Percentiles rank a stretch among this genome's conserved stretches.
Conservation (phyloP, 1,284 basidiomycete species). For the Pseudozyma sp. region DNA sequence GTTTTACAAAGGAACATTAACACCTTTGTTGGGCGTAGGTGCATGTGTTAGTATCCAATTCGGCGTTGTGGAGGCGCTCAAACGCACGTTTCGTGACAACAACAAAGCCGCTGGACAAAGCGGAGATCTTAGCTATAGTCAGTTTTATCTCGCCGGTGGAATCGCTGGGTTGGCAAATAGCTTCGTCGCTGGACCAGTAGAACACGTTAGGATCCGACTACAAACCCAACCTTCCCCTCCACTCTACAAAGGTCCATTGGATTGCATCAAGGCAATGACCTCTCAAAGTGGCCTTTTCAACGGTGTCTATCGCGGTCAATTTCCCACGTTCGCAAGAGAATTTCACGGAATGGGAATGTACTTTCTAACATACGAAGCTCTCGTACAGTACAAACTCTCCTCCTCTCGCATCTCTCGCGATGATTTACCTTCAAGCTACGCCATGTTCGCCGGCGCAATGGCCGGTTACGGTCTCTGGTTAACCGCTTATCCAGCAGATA, state of each 20-base stretch:
- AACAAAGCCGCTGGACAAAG: slow-evolving; percentile 3
- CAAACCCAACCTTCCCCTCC: slow-evolving; percentile 64
- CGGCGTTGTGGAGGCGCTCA: slow-evolving; percentile 87
- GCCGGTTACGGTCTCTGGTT: slow-evolving; percentile 52
- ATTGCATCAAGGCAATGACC: slow-evolving; percentile 41
- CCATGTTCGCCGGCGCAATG: slow-evolving; percentile 62
- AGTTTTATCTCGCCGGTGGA: slow-evolving; percentile 83
- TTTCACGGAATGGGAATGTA: slow-evolving; percentile 70
- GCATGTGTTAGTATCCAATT: slow-evolving; percentile 97
- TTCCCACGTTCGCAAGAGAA: slow-evolving; percentile 88
- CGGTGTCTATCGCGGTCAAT: slow-evolving; percentile 91
- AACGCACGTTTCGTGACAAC: slow-evolving; percentile 78
- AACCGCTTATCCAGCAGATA: slow-evolving; percentile 89
- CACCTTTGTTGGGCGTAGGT: slow-evolving; percentile 92
- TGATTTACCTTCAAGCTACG: slow-evolving; percentile 53
- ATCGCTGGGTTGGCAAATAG: slow-evolving; percentile 90
- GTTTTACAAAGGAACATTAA: slow-evolving; percentile 97
- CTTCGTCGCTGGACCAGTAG: slow-evolving; percentile 92
- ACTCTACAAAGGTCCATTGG: slow-evolving; percentile 69
- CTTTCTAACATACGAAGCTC: slow-evolving; percentile 91
- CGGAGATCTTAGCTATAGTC: slow-evolving; percentile 73
- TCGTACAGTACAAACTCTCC: slow-evolving; percentile 81
- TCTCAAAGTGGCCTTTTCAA: slow-evolving; percentile 11
- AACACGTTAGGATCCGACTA: slow-evolving; percentile 93
- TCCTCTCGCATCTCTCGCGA: slow-evolving; percentile 62